Evolutionary conservation across 106 monocot species (phyloP), one percentile per base, ranked within the genome.

Genomic region (Dioscorea zingiberensis): DNA sequence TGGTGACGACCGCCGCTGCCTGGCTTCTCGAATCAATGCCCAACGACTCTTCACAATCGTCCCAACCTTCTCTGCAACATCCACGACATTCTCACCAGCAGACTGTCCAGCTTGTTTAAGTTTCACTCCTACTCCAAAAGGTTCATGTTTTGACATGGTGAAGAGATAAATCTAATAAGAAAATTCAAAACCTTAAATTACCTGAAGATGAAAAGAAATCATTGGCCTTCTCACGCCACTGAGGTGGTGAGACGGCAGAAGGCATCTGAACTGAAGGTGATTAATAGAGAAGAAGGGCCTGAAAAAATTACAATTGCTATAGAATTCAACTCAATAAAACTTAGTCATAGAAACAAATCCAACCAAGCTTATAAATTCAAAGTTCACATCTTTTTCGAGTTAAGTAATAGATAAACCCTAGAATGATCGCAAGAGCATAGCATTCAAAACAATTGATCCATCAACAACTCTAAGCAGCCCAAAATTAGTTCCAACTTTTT

Each of bases 201-300:
- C 94, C 87, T 47, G 94, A 94, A 21, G 84, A 70, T 5, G 90
- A 80, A 71, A 94, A 87, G 87, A 94, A 90, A 25, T 55, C 80
- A 19, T 74, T 83, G 14, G 94, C 94, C 65, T 76, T 90, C 67
- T 81, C 86, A 8, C 82, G 87, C 94, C 94, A 94, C 11, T 27
- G 77, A 44, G 82, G 77, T 2, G 82, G 77, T 2, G 85, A 78
- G 27, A 55, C 47, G 10, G 80, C 65, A 2, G 87, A 57, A 26
- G 80, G 62, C 88, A 94, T 94, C n/a, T 5, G 5, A 51, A 15
- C 10, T 38, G 38, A 38, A 10, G 38, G 3, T 6, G 1, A 38
- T 38, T 38, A 38, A 38, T 38, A 38, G 0, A 10, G 6, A 38
- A 10, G 10, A 38, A 38, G 38, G 4, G 10, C 38, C 38, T 6